Evolutionary conservation across 140 eudicot genomes (phyloP).

Genomic region (Flaveria floridana): DNA sequence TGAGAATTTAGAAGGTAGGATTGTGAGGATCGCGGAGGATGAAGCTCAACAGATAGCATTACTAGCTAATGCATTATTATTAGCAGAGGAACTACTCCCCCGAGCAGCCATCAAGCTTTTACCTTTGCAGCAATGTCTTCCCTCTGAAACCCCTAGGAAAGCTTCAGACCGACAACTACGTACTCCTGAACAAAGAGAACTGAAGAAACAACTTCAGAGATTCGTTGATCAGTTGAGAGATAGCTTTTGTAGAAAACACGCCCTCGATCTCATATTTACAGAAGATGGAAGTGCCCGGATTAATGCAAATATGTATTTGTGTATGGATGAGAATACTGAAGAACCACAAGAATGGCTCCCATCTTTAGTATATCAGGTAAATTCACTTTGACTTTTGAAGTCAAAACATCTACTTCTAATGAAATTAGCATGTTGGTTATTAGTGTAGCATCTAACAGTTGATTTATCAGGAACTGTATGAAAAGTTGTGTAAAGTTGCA

Average conservation of each 20-base stretch:
- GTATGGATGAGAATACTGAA: slow-evolving; percentile 51
- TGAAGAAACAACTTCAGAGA: slow-evolving; percentile 61
- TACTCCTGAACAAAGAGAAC: slow-evolving; percentile 69
- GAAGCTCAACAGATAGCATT: slow-evolving; percentile 70
- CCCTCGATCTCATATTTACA: slow-evolving; percentile 71
- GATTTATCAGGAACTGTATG: slow-evolving; percentile 58
- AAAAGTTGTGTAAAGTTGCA: slow-evolving; percentile 49
- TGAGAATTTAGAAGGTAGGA: slow-evolving; percentile 65
- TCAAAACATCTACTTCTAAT: not conserved
- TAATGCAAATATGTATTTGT: slow-evolving; percentile 60
- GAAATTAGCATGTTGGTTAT: not conserved
- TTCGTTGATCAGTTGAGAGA: slow-evolving; percentile 76
- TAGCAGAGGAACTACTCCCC: slow-evolving; percentile 78
- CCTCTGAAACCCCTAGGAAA: slow-evolving; percentile 43
- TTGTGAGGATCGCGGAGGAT: slow-evolving; percentile 62
- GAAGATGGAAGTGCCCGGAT: slow-evolving; percentile 71
- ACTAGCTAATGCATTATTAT: slow-evolving; percentile 63
- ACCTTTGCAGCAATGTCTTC: slow-evolving; percentile 35
- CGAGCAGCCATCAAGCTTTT: slow-evolving; percentile 61
- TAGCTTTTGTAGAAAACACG: slow-evolving; percentile 82
- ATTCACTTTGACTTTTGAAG: not conserved
- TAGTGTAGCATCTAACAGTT: not conserved
- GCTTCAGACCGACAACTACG: slow-evolving; percentile 37
- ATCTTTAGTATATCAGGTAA: slow-evolving; percentile 73
- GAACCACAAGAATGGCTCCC: slow-evolving; percentile 59